A percentile compares a stretch with the other conserved stretches of the same genome.
Evolutionary conservation across 2,329 filamentous ascomycete species (phyloP).

Genomic region (Fusarium armeniacum): DNA sequence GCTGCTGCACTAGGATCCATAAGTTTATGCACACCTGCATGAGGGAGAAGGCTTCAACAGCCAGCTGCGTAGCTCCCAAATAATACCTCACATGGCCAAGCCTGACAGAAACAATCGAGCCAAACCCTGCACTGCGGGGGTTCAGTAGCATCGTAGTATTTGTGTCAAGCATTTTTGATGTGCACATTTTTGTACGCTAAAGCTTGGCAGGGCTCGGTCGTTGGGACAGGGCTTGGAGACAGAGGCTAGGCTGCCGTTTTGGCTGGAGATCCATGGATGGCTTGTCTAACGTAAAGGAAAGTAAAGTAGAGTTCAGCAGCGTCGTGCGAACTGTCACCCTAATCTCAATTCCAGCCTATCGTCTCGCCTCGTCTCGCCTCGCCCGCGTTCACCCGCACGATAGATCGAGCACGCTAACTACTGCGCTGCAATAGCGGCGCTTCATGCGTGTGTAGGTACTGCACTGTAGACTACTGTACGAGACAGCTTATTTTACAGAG

Average conservation of each 20-base stretch:
- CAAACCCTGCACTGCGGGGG: neutral
- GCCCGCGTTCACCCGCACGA: conserved; percentile 48
- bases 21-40: conserved; percentile 38
- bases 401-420: conserved; percentile 33
- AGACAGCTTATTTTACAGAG: neutral
- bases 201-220: conserved; percentile 16
- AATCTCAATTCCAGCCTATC: conserved; percentile 8
- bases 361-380: conserved; percentile 18
- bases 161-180: conserved; percentile 30
- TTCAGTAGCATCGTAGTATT: conserved; percentile 17
- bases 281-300: conserved; percentile 19
- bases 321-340: conserved; percentile 11
- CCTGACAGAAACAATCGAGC: conserved; percentile 33
- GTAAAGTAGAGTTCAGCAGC: conserved; percentile 29
- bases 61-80: conserved; percentile 33
- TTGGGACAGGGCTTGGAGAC: conserved; percentile 33
- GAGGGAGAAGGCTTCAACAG: conserved; percentile 23
- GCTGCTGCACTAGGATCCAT: conserved; percentile 30
- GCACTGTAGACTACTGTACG: neutral
- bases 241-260: conserved; percentile 37
- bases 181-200: conserved; percentile 28
- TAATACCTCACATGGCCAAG: conserved; percentile 20
- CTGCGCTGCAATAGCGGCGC: conserved; percentile 39
- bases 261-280: conserved; percentile 22
- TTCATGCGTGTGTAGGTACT: conserved; percentile 35